Base-by-base conservation (phyloP, 371 early-diverging fungal genomes). In the Mortierella sp. region DNA sequence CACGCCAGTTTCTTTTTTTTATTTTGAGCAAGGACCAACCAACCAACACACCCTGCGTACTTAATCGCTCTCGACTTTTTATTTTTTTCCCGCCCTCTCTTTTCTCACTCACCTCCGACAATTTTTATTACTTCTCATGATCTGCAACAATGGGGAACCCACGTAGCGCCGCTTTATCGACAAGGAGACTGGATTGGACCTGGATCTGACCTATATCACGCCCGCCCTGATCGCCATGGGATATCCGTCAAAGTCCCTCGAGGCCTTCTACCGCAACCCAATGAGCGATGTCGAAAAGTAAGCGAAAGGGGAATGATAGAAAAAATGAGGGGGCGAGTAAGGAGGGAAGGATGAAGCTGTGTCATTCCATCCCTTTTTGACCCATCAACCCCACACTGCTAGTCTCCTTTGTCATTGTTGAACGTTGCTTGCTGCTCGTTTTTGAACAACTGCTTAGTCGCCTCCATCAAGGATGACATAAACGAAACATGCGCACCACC, bases 131-230 rank as follows among this genome's bases (percentile, higher is more conserved):
- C 37, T 26, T 14, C 5, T 67, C 24, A 50, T 52, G 16, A 53
- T 39, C 61, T 61, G 37, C 44, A 47, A 11, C 50, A 24, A 14
- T 37, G 40, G 40, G 37, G 34, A 29, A 44, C n/a, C 50, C 10
- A 14, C 34, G 22, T 76, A 82, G 83, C 83, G 85, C 24, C 87
- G 94, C 40, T 88, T 80, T 39, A 72, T 89, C 40, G 89, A 89
- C 50, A 72, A 76, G 13, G 85, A 86, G 4, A 64, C 84, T 24
- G 85, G 89, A n/a, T 71, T 90, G 41, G 89, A 93, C 70, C 87
- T 94, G 39, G 94, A 94, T 74, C 87, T 94, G 53, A 85, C 91
- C 24, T 94, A 94, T 72, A 91, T 94, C 68, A 92, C 93, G 0
- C 81, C 88, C 7, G 79, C 82, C 1, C 78, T 94, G 19, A 90